Percentiles rank a stretch among this genome's conserved stretches.
Conservation (phyloP, 768 basidiomycete species). For the Serendipita indica region DNA sequence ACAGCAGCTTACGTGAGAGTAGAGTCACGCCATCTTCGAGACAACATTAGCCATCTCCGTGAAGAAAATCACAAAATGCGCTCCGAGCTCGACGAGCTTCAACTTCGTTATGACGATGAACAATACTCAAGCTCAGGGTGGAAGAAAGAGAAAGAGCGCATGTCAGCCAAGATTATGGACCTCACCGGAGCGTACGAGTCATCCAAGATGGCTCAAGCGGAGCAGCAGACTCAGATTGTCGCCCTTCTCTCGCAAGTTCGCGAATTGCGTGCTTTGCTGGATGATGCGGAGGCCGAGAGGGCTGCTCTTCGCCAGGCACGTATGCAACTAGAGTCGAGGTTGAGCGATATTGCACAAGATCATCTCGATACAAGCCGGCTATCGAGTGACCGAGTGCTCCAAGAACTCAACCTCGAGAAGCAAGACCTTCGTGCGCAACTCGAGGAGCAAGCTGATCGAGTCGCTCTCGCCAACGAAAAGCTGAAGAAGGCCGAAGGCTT, state of each 20-base stretch:
- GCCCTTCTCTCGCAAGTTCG: conserved; percentile 74
- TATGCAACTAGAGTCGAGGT: conserved; percentile 60
- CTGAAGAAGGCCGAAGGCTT: conserved; percentile 71
- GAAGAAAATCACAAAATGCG: conserved; percentile 69
- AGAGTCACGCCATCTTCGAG: conserved; percentile 70
- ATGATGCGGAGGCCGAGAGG: conserved; percentile 75
- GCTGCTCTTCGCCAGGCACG: conserved; percentile 68
- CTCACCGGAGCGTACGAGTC: conserved; percentile 62
- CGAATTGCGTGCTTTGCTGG: conserved; percentile 62
- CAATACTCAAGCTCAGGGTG: conserved; percentile 62
- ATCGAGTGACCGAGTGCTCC: conserved; percentile 58
- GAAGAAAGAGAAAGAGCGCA: conserved; percentile 77
- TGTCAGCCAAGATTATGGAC: conserved; percentile 70
- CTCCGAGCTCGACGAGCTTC: conserved; percentile 61
- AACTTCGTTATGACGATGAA: conserved; percentile 61
- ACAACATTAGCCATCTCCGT: conserved; percentile 55
- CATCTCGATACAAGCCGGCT: conserved; percentile 53
- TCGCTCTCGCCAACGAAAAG: conserved; percentile 52
- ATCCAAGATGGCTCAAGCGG: conserved; percentile 52
- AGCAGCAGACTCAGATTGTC: conserved; percentile 75
- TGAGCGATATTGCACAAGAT: conserved; percentile 68
- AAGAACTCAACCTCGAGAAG: conserved; percentile 62
- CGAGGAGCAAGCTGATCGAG: conserved; percentile 65
- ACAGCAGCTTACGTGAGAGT: conserved; percentile 9
- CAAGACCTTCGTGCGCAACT: conserved; percentile 65